A percentile compares a stretch with the other conserved stretches of the same genome.
Evolutionary conservation across 2,329 filamentous ascomycete species (phyloP).

Genomic region (Clarireedia paspali): DNA sequence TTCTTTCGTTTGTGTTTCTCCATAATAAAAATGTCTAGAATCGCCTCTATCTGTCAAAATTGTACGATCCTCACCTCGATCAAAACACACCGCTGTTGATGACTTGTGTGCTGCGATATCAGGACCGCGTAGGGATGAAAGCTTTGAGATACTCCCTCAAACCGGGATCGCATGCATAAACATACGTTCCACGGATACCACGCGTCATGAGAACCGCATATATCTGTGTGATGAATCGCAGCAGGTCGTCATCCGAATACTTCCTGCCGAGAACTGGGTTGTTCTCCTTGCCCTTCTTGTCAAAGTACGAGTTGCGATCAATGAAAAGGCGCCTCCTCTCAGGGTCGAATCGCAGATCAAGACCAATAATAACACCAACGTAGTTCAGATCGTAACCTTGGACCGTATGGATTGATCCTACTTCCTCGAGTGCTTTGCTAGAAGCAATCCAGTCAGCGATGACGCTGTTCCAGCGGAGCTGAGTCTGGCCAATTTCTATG

Average conservation of each 20-base stretch:
- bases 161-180: no score
- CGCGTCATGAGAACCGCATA: neutral
- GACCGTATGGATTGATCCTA: conserved; percentile 13
- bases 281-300: conserved; percentile 15
- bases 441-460: conserved; percentile 10
- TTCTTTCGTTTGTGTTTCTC: no score
- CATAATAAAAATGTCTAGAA: no score
- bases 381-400: conserved; percentile 14
- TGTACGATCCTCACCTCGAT: no score
- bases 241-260: conserved; percentile 14
- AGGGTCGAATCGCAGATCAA: conserved; percentile 15
- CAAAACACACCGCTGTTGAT: no score
- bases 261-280: conserved; percentile 13
- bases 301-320: conserved; percentile 12
- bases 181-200: no score
- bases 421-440: conserved; percentile 12
- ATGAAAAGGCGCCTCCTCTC: conserved; percentile 12
- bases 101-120: no score
- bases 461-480: conserved; percentile 10
- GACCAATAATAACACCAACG: conserved; percentile 12
- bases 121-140: no score
- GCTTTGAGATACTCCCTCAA: no score
- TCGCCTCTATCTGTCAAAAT: no score
- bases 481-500: conserved; percentile 12
- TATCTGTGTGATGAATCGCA: conserved; percentile 15